Conservation (phyloP, 169 alveolate genomes). For the Plasmodium fragile region DNA sequence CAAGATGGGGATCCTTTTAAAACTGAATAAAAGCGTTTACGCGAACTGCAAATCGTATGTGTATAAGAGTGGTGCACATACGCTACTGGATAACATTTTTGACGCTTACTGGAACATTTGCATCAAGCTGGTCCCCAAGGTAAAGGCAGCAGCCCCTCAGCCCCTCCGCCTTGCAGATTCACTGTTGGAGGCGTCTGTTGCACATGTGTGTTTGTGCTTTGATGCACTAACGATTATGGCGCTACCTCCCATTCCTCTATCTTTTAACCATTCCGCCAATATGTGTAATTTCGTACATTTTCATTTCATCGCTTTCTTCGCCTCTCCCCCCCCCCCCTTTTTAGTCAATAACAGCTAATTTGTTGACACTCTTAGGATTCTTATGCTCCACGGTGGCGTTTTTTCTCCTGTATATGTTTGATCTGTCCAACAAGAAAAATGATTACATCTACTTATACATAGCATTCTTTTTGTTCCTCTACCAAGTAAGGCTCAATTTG, state of each 20-base stretch:
- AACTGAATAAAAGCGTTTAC: slow-evolving; percentile 42
- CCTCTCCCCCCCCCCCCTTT: background rate
- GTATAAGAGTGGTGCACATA: slow-evolving; percentile 56
- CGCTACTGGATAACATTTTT: slow-evolving; percentile 50
- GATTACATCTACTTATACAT: slow-evolving; percentile 57
- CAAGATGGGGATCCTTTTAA: slow-evolving; percentile 64
- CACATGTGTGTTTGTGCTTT: background rate
- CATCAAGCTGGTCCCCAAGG: slow-evolving; percentile 54
- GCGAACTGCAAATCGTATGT: slow-evolving; percentile 71
- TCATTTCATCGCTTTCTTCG: background rate
- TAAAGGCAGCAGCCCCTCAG: slow-evolving; percentile 2
- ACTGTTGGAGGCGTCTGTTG: background rate
- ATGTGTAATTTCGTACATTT: background rate
- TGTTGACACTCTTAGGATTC: slow-evolving; percentile 70
- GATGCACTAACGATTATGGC: background rate
- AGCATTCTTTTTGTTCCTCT: slow-evolving; percentile 50
- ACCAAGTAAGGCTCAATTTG: slow-evolving; percentile 18
- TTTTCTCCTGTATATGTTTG: slow-evolving; percentile 51
- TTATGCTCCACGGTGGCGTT: slow-evolving; percentile 62
- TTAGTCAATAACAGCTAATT: slow-evolving; percentile 65
- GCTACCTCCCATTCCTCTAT: background rate
- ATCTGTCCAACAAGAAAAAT: slow-evolving; percentile 31
- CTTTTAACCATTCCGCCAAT: background rate
- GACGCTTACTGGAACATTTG: slow-evolving; percentile 68
- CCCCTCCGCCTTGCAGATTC: background rate